Conservation (phyloP, 1,284 basidiomycete genomes). For the Athelia psychrophila region DNA sequence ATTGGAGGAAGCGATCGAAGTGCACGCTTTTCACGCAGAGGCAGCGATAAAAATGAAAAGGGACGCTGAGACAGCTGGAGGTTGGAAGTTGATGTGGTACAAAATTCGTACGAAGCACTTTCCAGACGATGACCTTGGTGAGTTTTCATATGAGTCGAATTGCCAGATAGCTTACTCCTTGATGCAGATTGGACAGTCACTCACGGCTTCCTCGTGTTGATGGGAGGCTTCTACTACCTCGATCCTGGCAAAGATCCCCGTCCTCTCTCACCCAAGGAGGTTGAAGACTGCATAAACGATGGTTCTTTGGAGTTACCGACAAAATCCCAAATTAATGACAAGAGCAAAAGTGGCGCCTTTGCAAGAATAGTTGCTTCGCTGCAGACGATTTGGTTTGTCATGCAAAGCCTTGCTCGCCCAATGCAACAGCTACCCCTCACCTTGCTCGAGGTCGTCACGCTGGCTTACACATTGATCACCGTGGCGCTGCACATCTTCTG, state of each 20-base stretch:
- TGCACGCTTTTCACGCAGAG: neutral
- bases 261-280: conserved; percentile 1
- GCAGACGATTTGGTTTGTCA: conserved; percentile 9
- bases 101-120: neutral
- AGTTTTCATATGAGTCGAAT: neutral
- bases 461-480: conserved; percentile 3
- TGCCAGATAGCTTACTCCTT: neutral
- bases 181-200: conserved; percentile 3
- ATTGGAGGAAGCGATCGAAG: neutral
- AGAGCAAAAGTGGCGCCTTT: neutral
- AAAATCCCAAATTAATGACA: neutral
- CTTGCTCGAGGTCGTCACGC: conserved; percentile 8
- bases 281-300: conserved; percentile 4
- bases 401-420: conserved; percentile 8
- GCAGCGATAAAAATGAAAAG: neutral
- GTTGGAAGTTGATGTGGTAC: neutral
- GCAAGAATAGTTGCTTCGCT: neutral
- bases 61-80: neutral
- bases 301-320: neutral
- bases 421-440: conserved; percentile 2
- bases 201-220: conserved; percentile 4
- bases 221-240: conserved; percentile 5
- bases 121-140: neutral
- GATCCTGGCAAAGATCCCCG: neutral
- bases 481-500: conserved; percentile 3